Percentiles rank a stretch among this genome's conserved stretches.
Evolutionary conservation across 768 basidiomycete species (phyloP).

Genomic region (Pulveroboletus sp.): DNA sequence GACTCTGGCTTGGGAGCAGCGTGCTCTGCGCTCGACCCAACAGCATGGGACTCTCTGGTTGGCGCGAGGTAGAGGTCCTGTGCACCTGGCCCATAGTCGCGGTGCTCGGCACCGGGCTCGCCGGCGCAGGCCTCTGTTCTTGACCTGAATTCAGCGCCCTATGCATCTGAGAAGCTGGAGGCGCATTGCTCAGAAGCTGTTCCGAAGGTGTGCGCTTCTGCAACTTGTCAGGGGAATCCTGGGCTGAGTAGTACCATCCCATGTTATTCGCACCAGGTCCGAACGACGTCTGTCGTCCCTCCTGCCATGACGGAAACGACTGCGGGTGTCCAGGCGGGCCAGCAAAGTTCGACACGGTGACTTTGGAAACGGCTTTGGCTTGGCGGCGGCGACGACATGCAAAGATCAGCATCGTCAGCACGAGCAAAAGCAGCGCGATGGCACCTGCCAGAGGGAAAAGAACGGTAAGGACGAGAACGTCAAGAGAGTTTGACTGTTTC

Average conservation of each 20-base stretch:
- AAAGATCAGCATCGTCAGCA: slow-evolving; percentile 2
- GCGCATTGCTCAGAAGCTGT: background rate
- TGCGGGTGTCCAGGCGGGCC: background rate
- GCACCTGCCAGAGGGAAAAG: slow-evolving; percentile 3
- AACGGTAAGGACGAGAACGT: background rate
- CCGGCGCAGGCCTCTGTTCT: background rate
- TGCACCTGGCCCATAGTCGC: background rate
- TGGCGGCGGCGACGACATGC: slow-evolving; percentile 8
- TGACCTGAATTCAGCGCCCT: background rate
- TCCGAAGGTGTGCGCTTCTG: background rate
- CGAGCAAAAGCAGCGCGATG: slow-evolving; percentile 4
- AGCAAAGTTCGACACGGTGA: background rate
- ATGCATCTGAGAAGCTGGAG: background rate
- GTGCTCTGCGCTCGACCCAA: background rate
- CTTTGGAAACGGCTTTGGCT: background rate
- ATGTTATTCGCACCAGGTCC: background rate
- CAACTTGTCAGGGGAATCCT: background rate
- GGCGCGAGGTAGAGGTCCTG: background rate
- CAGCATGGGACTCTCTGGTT: background rate
- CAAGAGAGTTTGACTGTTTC: background rate
- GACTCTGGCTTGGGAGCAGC: background rate
- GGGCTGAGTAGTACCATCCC: slow-evolving; percentile 7
- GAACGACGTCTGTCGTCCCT: background rate
- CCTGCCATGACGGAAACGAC: slow-evolving; percentile 9
- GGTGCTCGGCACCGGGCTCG: background rate